Percentiles rank a stretch among this genome's conserved stretches.
phyloP scores from a whole-genome alignment of 441 rosid genomes.

The Kokia cookei region DNA sequence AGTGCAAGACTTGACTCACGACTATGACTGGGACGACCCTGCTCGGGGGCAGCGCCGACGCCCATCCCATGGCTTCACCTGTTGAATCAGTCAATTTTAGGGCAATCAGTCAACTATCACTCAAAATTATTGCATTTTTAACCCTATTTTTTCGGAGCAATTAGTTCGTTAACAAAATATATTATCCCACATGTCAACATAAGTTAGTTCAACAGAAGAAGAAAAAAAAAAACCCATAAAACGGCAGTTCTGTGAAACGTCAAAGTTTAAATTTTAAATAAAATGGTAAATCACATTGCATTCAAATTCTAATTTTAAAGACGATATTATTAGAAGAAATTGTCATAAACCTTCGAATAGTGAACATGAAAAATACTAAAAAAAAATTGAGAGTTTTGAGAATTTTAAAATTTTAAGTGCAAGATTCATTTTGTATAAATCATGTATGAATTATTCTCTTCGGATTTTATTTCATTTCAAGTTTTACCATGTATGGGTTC shows the following conservation, averaged over 20 bases:
- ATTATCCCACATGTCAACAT: not conserved
- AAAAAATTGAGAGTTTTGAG: no score
- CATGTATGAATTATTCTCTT: no score
- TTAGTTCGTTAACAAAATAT: not conserved
- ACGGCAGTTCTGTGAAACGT: no score
- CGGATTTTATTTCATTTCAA: no score
- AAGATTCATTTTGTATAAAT: no score
- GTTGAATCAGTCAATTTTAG: not conserved
- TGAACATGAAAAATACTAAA: no score
- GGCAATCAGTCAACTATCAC: not conserved
- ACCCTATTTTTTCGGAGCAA: not conserved
- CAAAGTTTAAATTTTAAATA: no score
- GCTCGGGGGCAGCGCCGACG: not conserved
- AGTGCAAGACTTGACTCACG: not conserved
- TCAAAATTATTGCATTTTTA: not conserved
- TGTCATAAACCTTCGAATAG: no score
- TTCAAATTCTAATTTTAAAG: fast-evolving
- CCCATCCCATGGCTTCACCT: not conserved
- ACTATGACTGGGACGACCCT: not conserved
- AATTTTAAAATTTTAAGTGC: no score
- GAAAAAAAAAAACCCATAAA: no score
- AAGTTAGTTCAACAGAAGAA: not conserved
- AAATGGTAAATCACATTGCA: no score
- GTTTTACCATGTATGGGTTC: no score
- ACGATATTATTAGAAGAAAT: fast-evolving